phyloP scores from a whole-genome alignment of 495 filamentous ascomycete genomes.

The Lasiosphaeris hirsuta region DNA sequence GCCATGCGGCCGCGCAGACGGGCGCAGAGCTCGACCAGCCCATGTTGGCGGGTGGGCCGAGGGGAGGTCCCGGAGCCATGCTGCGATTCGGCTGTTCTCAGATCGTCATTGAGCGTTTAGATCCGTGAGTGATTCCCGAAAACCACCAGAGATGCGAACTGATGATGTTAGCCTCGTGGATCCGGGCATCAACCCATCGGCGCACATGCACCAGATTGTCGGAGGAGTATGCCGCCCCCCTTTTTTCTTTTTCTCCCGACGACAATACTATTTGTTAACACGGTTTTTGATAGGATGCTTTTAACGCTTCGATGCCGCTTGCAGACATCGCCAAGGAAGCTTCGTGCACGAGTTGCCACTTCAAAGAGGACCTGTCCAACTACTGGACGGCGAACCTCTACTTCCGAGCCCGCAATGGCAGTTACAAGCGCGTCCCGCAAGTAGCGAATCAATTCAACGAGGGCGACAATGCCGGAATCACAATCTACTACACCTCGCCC shows the following conservation, averaged over 20 bases:
- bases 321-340: conserved; percentile 20
- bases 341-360: conserved; percentile 25
- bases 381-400: conserved; percentile 39
- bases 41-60: conserved; percentile 14
- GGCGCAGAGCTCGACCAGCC: conserved; percentile 12
- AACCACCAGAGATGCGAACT: not conserved
- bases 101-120: conserved; percentile 30
- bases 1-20: conserved; percentile 6
- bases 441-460: conserved; percentile 35
- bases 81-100: conserved; percentile 27
- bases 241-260: too few relatives aligned
- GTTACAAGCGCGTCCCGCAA: conserved; percentile 39
- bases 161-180: conserved; percentile 17
- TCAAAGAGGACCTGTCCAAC: conserved; percentile 29
- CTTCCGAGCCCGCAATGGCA: conserved; percentile 34
- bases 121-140: conserved; percentile 15
- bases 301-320: conserved; percentile 18
- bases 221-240: conserved; percentile 17
- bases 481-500: conserved; percentile 41
- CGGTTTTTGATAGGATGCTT: conserved; percentile 12
- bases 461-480: conserved; percentile 36
- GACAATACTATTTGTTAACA: too few relatives aligned
- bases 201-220: conserved; percentile 29
- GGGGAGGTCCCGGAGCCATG: conserved; percentile 16
- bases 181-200: conserved; percentile 22